Percentiles rank a stretch among this genome's conserved stretches.
Evolutionary conservation across 1,284 basidiomycete species (phyloP).

Genomic region (Pseudozyma hubeiensis): DNA sequence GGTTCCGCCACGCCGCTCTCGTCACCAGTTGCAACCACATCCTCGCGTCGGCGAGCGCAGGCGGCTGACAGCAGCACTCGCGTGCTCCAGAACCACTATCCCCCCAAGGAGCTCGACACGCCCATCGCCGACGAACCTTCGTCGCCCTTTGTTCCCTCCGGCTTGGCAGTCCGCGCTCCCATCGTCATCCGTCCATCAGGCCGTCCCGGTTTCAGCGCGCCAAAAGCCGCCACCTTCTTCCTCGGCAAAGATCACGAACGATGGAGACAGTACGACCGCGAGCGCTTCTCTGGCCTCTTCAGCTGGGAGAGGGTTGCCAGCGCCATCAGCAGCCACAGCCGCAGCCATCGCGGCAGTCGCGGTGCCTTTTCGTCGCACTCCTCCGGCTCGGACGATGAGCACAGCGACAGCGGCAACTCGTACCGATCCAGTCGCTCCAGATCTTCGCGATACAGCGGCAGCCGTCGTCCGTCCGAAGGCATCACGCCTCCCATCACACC

Average conservation of each 20-base stretch:
- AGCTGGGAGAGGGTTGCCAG: slow-evolving; percentile 46
- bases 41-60: slow-evolving; percentile 11
- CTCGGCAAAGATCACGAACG: slow-evolving; percentile 66
- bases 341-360: slow-evolving; percentile 32
- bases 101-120: slow-evolving; percentile 30
- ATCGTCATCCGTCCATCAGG: slow-evolving; percentile 48
- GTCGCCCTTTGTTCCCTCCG: slow-evolving; percentile 8
- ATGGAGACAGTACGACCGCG: slow-evolving; percentile 58
- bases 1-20: slow-evolving; percentile 18
- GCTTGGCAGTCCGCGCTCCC: slow-evolving; percentile 28
- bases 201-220: slow-evolving; percentile 43
- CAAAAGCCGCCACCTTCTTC: slow-evolving; percentile 60
- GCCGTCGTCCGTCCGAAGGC: slow-evolving; percentile 28
- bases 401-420: slow-evolving; percentile 40
- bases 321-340: slow-evolving; percentile 44
- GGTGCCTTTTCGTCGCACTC: slow-evolving; percentile 41
- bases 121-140: slow-evolving; percentile 7
- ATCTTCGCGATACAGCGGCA: slow-evolving; percentile 37
- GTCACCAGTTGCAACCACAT: slow-evolving; percentile 10
- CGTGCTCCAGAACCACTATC: slow-evolving; percentile 39
- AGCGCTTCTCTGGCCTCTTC: slow-evolving; percentile 43
- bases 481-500: slow-evolving; percentile 41
- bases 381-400: slow-evolving; percentile 40
- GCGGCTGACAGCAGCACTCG: slow-evolving; percentile 14
- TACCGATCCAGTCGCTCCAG: slow-evolving; percentile 38